Evolutionary conservation across 805 yeast species (phyloP), one percentile per base, ranked within the genome.

Genomic region (Lipomyces anomalus): DNA sequence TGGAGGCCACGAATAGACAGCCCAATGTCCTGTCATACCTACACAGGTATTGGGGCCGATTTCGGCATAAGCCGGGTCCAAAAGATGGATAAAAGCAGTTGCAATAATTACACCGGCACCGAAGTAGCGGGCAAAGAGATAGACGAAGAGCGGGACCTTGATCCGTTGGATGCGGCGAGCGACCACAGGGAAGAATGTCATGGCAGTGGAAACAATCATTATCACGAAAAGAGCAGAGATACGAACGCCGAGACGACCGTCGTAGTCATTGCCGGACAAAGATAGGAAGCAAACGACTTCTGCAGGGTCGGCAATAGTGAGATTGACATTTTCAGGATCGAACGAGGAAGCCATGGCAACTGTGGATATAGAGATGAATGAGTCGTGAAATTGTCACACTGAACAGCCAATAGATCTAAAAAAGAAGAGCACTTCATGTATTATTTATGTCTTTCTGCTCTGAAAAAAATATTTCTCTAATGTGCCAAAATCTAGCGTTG

Each of bases 61-160:
- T 11, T 3, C 13, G n/a, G n/a, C 13, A n/a, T 37, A 37, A 13
- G 40, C 40, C 17, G 40, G 39, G 33, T 37, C 40, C 40, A 53
- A n/a, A n/a, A n/a, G n/a, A 64, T 82, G 90, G 47, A 82, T 73
- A 56, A 80, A 83, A 0, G 87, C 85, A 5, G 90, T 82, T 7
- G 89, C 83, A 3, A 82, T 68, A 55, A 82, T 82, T 38, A 82
- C 89, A 42, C 90, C 90, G 3, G 86, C 73, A 56, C 90, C 90
- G 41, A 58, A 58, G 46, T 55, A 58, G 33, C 53, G 51, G 21
- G 53, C 51, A 23, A 53, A 24, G 30, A 55, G 42, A 47, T 50
- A 54, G 35, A 45, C 26, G 35, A 41, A 34, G 13, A 51, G 48
- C 3, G 50, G 55, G 11, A 51, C 47, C 11, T 28, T 26, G 18